Conservation (phyloP, 78 protist genomes). For the Paulinella micropora region DNA sequence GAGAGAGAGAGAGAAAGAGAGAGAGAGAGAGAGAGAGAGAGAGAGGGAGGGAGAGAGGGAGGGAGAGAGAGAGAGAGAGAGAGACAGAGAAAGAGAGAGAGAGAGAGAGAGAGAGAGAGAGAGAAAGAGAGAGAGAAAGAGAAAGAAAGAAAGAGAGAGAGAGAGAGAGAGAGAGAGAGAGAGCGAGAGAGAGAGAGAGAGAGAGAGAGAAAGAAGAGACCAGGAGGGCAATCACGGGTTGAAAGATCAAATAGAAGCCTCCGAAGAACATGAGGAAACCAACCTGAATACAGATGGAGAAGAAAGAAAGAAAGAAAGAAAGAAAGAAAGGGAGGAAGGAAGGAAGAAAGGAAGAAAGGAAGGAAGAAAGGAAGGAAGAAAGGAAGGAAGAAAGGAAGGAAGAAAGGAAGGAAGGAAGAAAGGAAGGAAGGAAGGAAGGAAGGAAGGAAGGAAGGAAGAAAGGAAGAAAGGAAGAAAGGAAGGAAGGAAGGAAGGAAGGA, state of each 20-base stretch:
- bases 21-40: background rate
- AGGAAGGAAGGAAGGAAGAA: background rate
- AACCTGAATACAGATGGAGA: too few relatives aligned
- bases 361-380: background rate
- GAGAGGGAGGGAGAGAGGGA: background rate
- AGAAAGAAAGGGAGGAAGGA: background rate
- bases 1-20: background rate
- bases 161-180: background rate
- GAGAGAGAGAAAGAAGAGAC: background rate
- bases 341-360: background rate
- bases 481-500: background rate
- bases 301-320: background rate
- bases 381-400: background rate
- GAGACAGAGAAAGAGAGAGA: background rate
- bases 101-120: background rate
- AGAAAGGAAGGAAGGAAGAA: background rate
- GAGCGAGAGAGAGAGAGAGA: background rate
- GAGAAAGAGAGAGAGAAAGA: background rate
- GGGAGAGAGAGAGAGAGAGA: background rate
- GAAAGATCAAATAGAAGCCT: background rate
- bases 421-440: background rate
- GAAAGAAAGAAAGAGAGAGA: background rate
- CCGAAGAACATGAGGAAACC: too few relatives aligned
- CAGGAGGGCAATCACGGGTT: background rate
- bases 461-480: background rate